phyloP scores from a whole-genome alignment of 2,329 filamentous ascomycete genomes.

The Chaetomium strumarium region DNA sequence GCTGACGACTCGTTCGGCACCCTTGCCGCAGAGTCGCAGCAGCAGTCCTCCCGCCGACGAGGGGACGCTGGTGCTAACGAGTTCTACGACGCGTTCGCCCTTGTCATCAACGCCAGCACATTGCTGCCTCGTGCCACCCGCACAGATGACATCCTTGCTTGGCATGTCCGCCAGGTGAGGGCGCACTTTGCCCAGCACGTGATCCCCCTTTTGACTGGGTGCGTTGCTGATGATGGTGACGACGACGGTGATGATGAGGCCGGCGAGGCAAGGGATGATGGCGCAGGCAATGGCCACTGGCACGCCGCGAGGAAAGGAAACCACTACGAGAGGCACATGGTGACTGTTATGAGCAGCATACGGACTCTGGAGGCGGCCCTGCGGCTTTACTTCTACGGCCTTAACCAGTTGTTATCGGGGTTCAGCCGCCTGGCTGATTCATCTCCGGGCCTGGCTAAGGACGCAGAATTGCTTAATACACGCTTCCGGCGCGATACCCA shows the following conservation, averaged over 20 bases:
- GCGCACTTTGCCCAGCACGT: conserved; percentile 56
- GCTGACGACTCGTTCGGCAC: conserved; percentile 50
- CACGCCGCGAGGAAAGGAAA: conserved; percentile 6
- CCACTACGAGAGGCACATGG: conserved; percentile 39
- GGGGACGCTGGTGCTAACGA: conserved; percentile 17
- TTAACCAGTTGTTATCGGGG: conserved; percentile 46
- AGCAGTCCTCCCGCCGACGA: background rate
- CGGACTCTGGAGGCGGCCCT: conserved; percentile 55
- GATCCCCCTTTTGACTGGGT: conserved; percentile 48
- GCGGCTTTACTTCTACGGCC: conserved; percentile 50
- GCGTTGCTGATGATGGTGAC: conserved; percentile 23
- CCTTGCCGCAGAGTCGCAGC: conserved; percentile 37
- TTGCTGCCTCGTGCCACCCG: conserved; percentile 44
- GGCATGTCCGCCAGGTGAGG: conserved; percentile 57
- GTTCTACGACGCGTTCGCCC: conserved; percentile 48
- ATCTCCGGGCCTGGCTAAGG: conserved; percentile 29
- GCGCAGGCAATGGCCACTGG: background rate
- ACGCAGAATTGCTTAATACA: conserved; percentile 35
- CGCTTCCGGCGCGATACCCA: conserved; percentile 56
- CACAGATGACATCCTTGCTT: conserved; percentile 52
- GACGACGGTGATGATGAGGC: background rate
- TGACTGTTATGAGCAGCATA: conserved; percentile 43
- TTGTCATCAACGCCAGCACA: conserved; percentile 44
- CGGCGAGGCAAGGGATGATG: background rate
- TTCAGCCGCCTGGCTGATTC: conserved; percentile 31